Percentiles rank a stretch among this genome's conserved stretches.
These are phyloP conservation scores for Aspergillus pseudonomiae DNA, from an alignment of 2,329 filamentous ascomycete species.

Conservation along the genomic window DNA sequence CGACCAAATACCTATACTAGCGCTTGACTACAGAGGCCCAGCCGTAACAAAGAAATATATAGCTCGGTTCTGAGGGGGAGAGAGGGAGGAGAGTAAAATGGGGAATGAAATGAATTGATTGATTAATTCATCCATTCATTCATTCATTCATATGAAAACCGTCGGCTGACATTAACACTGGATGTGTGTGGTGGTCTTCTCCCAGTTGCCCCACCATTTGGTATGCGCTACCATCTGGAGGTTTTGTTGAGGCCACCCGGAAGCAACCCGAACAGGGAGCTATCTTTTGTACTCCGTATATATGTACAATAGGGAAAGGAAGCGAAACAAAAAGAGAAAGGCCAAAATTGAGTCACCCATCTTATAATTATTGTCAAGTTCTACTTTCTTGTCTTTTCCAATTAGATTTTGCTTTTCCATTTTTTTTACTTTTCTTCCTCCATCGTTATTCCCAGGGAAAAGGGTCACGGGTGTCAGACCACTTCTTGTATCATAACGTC, in stretches of 20 bases:
- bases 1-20: background rate
- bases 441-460: background rate
- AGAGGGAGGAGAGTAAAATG: background rate
- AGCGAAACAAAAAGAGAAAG: background rate
- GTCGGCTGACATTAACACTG: background rate
- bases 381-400: background rate
- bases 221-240: background rate
- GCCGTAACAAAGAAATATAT: background rate
- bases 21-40: background rate
- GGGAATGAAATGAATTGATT: background rate
- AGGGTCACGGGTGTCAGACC: conserved; percentile 10
- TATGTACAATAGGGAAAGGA: background rate
- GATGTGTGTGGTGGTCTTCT: background rate
- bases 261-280: conserved; percentile 3
- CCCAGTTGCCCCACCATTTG: background rate
- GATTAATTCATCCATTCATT: background rate
- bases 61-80: background rate
- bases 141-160: background rate
- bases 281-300: background rate
- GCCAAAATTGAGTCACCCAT: background rate
- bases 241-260: background rate
- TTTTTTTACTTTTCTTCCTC: conserved; percentile 5
- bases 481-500: conserved; percentile 21
- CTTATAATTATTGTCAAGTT: background rate
- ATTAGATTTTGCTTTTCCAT: conserved; percentile 1